Evolutionary conservation across 2,329 filamentous ascomycete genomes (phyloP), one percentile per base, ranked within the genome.

Genomic region (Nannizziopsis barbatae): DNA sequence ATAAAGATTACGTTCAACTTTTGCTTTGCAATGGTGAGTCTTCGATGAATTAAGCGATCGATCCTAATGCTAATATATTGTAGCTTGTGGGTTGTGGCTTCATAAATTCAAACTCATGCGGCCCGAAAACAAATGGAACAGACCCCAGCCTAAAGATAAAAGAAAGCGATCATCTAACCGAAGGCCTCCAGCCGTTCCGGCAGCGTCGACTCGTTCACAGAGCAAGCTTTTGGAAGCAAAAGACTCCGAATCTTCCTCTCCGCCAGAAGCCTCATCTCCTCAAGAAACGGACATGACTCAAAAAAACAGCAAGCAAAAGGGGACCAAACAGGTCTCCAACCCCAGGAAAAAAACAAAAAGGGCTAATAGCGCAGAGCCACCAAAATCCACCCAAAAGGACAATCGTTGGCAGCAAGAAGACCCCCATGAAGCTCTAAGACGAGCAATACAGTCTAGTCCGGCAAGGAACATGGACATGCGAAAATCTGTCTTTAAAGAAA

Each of bases 71-170:
- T 65, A 56, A 65, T 52, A 42, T 49, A 44, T 32, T 48, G 20
- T 56, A 82, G 78, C 90, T 50, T 98, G 92, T 63, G 92, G 92
- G 14, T 80, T 98, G 37, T 98, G 88, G 87, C 81, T 98, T 57
- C 81, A 82, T 52, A 96, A 95, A 61, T 87, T 84, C 65, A 87
- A 85, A 60, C 75, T 71, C 18, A 92, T 94, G 71, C 81, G 92
- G 7, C 92, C 92, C 2, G 73, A 80, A 47, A 80, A 90, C 52
- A 81, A 83, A 55, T 98, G 90, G 90, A 83, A 83, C 55, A 85
- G 79, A 54, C 75, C 75, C 49, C 69, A 73, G 4, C 57, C 59
- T n/a, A 64, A 62, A 47, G 58, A 63, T 37, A 69, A 66, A 52
- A 62, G 61, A 49, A 71, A 70, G 56, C 63, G 68, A 14, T 57